Evolutionary conservation across 495 filamentous ascomycete genomes (phyloP), one percentile per base, ranked within the genome.

Genomic region (Poronia punctata): DNA sequence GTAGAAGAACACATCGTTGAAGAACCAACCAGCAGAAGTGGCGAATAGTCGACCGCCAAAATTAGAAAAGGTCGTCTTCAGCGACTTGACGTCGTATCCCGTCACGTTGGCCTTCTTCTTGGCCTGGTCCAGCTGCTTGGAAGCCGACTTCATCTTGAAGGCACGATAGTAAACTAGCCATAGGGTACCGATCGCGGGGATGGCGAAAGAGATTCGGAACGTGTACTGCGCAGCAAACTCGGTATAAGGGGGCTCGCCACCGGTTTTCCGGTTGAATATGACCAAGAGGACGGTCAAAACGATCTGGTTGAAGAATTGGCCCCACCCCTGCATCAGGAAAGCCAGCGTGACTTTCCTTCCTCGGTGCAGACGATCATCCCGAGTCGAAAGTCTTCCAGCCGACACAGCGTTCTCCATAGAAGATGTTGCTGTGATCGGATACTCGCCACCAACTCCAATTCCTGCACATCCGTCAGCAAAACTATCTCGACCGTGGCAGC

Each of bases 291-390:
- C 53, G 52, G 94, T 93, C 30, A 95, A 72, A 32, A 92, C 59
- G 42, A 78, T 79, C 61, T 94, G 88, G 75, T 95, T 95, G 66
- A 83, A 70, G 55, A 94, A 83, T 59, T 95, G 88, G 53, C 88
- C 88, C 88, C 88, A 95, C 32, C 88, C 88, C 59, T 95, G 88
- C 88, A 95, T 95, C 66, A 95, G 65, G 69, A 95, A 95, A 22
- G 88, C 88, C 60, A 78, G 83, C 35, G 86, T 92, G 54, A 93
- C 87, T 62, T 90, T 90, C 56, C 88, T 82, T 32, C 88, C 88
- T 60, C 88, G 86, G 71, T 95, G 88, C 30, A 94, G 75, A 62
- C 88, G 84, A 58, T 95, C 88, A 15, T 92, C 85, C 46, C 78
- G 80, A 43, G 87, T 90, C 7, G 88, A 95, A 24, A 95, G 64